These are phyloP conservation scores for Fusarium musae DNA, from an alignment of 2,329 filamentous ascomycete genomes.

Conservation along the genomic window DNA sequence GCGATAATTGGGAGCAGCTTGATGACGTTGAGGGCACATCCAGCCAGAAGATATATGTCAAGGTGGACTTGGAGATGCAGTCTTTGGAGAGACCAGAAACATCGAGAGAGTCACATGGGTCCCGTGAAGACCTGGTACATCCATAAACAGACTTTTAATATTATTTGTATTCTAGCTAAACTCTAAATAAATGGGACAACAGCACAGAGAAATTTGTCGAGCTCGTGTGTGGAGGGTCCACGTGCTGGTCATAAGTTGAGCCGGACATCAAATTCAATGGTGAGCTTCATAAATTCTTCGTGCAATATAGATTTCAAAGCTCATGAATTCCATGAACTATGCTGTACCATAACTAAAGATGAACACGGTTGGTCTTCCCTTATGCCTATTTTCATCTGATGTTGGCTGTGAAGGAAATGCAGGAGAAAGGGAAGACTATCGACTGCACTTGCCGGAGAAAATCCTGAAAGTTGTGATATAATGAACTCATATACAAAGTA, in stretches of 20 bases:
- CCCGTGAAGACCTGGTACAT: neutral
- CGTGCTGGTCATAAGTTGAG: no score
- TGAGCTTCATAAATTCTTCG: accelerated
- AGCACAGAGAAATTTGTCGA: neutral
- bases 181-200: slow-evolving; percentile 2
- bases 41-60: slow-evolving; percentile 6
- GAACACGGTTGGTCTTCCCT: no score
- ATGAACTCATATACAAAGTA: accelerated
- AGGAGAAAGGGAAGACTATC: no score
- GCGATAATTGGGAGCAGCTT: neutral
- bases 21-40: neutral
- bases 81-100: neutral
- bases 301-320: accelerated
- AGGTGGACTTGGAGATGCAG: slow-evolving; percentile 15
- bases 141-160: neutral
- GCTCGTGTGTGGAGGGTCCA: no score
- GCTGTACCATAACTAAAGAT: no score
- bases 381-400: no score
- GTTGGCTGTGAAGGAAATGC: no score
- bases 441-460: neutral
- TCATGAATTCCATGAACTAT: no score
- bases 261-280: accelerated
- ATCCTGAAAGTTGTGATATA: neutral
- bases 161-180: neutral
- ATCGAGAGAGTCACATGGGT: neutral